Conservation (phyloP, 2,329 filamentous ascomycete genomes). For the Didymella keratinophila region DNA sequence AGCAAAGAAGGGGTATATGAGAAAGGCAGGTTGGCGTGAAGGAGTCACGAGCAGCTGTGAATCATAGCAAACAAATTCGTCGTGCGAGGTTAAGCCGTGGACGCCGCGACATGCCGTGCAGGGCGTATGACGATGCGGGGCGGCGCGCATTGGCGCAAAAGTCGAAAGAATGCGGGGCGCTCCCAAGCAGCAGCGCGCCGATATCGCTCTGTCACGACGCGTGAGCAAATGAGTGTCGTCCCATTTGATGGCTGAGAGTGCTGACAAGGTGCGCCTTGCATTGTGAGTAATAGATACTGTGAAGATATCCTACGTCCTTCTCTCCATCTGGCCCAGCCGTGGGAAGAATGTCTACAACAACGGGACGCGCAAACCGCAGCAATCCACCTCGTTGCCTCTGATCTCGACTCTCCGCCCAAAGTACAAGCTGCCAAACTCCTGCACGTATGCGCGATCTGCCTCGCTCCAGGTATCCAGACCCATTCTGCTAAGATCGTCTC, state of each 20-base stretch:
- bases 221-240: constrained; percentile 8
- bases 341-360: constrained; percentile 27
- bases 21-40: background rate
- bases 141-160: constrained; percentile 18
- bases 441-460: constrained; percentile 72
- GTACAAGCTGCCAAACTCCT: constrained; percentile 68
- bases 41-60: constrained; percentile 16
- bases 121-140: constrained; percentile 22
- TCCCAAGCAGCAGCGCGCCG: constrained; percentile 2
- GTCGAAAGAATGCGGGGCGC: constrained; percentile 20
- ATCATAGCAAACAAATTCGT: constrained; percentile 16
- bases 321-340: constrained; percentile 6
- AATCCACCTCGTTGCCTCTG: constrained; percentile 73
- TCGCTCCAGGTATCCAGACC: constrained; percentile 81
- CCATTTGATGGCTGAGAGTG: background rate
- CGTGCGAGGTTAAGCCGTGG: constrained; percentile 20
- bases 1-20: constrained; percentile 1
- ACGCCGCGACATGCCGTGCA: constrained; percentile 8
- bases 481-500: constrained; percentile 72
- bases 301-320: background rate
- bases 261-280: background rate
- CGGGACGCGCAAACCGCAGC: constrained; percentile 73
- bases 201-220: background rate
- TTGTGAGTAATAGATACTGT: background rate
- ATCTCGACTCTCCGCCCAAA: constrained; percentile 70